phyloP scores from a whole-genome alignment of 176 grass and related monocot genomes.

The Aechmea fasciata region DNA sequence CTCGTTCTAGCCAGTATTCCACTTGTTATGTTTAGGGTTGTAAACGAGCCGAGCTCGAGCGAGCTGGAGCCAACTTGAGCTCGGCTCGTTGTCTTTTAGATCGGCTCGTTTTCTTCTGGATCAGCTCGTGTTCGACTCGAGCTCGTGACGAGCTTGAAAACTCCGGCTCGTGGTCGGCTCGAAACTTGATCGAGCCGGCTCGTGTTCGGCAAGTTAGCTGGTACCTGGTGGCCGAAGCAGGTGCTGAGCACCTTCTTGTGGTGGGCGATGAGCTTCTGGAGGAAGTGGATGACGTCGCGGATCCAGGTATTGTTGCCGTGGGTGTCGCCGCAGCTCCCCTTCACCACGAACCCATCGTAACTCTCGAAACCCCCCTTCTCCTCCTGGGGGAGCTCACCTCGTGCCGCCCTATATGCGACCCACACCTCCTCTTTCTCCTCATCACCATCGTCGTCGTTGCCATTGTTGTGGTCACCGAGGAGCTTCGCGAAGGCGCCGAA shows the following conservation, averaged over 20 bases:
- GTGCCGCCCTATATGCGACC: conserved; percentile 38
- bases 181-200: too few species aligned
- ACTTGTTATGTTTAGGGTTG: too few species aligned
- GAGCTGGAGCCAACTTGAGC: too few species aligned
- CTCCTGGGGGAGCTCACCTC: conserved; percentile 39
- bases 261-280: conserved; percentile 36
- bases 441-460: neutral
- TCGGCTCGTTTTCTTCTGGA: too few species aligned
- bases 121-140: too few species aligned
- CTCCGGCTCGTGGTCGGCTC: too few species aligned
- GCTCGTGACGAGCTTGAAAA: too few species aligned
- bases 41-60: too few species aligned
- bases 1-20: too few species aligned
- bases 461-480: conserved; percentile 13
- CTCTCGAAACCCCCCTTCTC: conserved; percentile 34
- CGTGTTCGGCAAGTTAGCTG: too few species aligned
- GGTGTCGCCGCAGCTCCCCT: conserved; percentile 45
- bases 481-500: conserved; percentile 29
- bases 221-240: conserved; percentile 57
- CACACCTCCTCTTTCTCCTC: conserved; percentile 19
- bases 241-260: conserved; percentile 46
- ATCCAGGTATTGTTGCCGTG: conserved; percentile 48
- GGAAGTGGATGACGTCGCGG: conserved; percentile 33
- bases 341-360: conserved; percentile 57
- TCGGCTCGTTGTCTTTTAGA: too few species aligned